These are phyloP conservation scores for Cavenderia fasciculata DNA, from an alignment of 78 protist species.

Conservation along the genomic window DNA sequence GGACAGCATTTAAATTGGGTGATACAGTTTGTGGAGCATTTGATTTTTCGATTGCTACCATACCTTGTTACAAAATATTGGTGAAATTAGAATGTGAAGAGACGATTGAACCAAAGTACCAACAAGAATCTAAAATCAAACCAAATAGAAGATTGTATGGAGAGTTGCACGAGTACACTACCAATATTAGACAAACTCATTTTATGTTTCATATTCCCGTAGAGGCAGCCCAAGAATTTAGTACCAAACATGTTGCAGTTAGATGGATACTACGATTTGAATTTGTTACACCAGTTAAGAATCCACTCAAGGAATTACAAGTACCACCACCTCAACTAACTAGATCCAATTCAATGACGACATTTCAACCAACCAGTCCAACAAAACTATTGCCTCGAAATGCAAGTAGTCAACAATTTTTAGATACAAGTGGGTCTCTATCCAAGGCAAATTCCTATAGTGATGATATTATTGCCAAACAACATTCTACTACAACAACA, in stretches of 20 bases:
- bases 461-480: no score
- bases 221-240: conserved; percentile 69
- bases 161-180: conserved; percentile 63
- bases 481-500: neutral
- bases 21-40: conserved; percentile 76
- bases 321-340: neutral
- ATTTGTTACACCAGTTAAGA: conserved; percentile 69
- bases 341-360: no score
- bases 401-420: no score
- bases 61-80: conserved; percentile 61
- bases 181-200: conserved; percentile 62
- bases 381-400: no score
- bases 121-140: conserved; percentile 11
- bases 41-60: conserved; percentile 69
- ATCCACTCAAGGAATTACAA: neutral
- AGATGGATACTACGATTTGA: conserved; percentile 70
- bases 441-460: no score
- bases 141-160: conserved; percentile 70
- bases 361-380: neutral
- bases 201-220: conserved; percentile 73
- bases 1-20: conserved; percentile 61
- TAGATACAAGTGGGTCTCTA: no score
- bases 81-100: conserved; percentile 69
- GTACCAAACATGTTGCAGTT: conserved; percentile 67
- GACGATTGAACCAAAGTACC: conserved; percentile 41